Conservation (phyloP, 2,329 filamentous ascomycete species). For the Stachybotrys echinatus region DNA sequence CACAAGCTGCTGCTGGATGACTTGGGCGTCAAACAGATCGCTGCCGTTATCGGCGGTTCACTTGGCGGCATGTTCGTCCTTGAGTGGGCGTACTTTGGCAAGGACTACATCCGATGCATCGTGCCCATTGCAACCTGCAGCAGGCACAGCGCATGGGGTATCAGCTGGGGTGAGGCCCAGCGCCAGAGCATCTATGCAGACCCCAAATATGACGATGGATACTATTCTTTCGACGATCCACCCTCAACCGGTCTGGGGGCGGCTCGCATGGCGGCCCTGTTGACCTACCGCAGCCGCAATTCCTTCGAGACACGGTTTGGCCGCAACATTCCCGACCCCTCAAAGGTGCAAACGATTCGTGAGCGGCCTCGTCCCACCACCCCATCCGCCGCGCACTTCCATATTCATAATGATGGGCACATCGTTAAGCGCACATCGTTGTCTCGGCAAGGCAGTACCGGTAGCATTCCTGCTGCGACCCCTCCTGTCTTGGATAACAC, state of each 20-base stretch:
- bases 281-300: constrained; percentile 94
- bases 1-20: constrained; percentile 79
- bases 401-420: constrained; percentile 80
- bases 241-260: constrained; percentile 83
- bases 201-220: constrained; percentile 96
- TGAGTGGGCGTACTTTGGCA: constrained; percentile 88
- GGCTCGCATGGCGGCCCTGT: constrained; percentile 90
- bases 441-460: constrained; percentile 43
- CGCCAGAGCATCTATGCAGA: constrained; percentile 95
- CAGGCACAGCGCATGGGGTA: constrained; percentile 82
- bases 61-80: constrained; percentile 89
- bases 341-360: constrained; percentile 77
- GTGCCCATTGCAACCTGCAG: constrained; percentile 83
- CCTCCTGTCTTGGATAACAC: constrained; percentile 5
- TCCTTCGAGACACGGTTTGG: constrained; percentile 96
- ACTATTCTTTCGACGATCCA: constrained; percentile 83
- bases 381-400: constrained; percentile 67
- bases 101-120: constrained; percentile 73
- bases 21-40: constrained; percentile 71
- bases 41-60: constrained; percentile 75
- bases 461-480: constrained; percentile 13
- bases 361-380: constrained; percentile 55
- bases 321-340: constrained; percentile 82
- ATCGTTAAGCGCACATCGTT: constrained; percentile 49
- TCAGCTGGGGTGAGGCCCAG: constrained; percentile 86